Evolutionary conservation across 2,329 filamentous ascomycete species (phyloP).

Genomic region (Aspergillus brasiliensis): DNA sequence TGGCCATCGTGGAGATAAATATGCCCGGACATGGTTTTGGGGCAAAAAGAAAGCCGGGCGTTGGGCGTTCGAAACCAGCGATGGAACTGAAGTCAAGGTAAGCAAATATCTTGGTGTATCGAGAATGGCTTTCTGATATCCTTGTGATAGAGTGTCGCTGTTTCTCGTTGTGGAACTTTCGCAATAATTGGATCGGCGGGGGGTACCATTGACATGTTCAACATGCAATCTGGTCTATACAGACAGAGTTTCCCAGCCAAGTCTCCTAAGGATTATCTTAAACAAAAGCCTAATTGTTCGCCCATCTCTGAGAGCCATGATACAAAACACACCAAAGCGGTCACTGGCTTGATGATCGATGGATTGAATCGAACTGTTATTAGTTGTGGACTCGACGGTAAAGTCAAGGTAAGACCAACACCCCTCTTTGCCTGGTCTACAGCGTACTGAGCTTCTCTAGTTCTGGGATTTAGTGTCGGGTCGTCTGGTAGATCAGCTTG

Average conservation of each 20-base stretch:
- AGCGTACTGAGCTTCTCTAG: constrained; percentile 29
- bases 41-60: constrained; percentile 88
- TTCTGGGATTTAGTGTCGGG: constrained; percentile 97
- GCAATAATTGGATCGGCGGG: constrained; percentile 81
- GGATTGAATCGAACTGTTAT: constrained; percentile 83
- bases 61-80: constrained; percentile 87
- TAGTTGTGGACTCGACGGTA: constrained; percentile 86
- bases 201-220: constrained; percentile 91
- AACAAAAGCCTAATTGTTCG: constrained; percentile 37
- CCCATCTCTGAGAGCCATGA: constrained; percentile 43
- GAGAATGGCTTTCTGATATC: neutral
- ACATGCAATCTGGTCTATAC: constrained; percentile 88
- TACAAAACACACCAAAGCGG: constrained; percentile 75
- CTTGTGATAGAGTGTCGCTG: constrained; percentile 70
- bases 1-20: constrained; percentile 81
- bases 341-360: constrained; percentile 87
- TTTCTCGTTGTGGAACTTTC: constrained; percentile 92
- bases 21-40: constrained; percentile 97
- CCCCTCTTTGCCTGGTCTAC: neutral
- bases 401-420: constrained; percentile 64
- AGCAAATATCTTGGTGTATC: constrained; percentile 6
- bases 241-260: constrained; percentile 81
- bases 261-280: constrained; percentile 45
- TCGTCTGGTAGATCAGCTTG: constrained; percentile 74
- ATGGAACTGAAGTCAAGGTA: constrained; percentile 72